Percentiles rank a stretch among this genome's conserved stretches.
These are phyloP conservation scores for Sporisorium exsertum DNA, from an alignment of 1,284 basidiomycete species.

Conservation along the genomic window DNA sequence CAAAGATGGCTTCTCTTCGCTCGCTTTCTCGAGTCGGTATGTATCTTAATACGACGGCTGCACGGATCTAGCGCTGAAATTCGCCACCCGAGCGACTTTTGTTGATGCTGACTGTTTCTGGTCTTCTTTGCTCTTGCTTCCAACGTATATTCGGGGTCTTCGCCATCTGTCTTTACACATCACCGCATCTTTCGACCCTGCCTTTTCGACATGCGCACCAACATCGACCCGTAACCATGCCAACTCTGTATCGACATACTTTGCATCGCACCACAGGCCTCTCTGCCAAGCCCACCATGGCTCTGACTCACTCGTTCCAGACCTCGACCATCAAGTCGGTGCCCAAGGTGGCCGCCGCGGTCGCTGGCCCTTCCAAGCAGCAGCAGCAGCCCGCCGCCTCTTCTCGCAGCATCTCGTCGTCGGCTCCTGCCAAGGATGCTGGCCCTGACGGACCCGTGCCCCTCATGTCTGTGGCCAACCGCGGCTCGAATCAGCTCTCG, in stretches of 20 bases:
- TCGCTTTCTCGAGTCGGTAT: slow-evolving; percentile 48
- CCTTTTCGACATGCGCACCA: neutral
- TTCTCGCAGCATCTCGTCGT: slow-evolving; percentile 42
- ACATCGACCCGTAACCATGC: neutral
- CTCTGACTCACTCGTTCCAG: slow-evolving; percentile 45
- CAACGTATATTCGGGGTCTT: neutral
- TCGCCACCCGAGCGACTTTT: slow-evolving; percentile 4
- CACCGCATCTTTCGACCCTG: neutral
- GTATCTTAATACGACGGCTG: slow-evolving; percentile 11
- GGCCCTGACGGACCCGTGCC: slow-evolving; percentile 63
- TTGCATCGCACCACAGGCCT: slow-evolving; percentile 30
- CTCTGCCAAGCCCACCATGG: slow-evolving; percentile 39
- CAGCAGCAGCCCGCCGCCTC: slow-evolving; percentile 13
- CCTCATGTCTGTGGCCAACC: slow-evolving; percentile 65
- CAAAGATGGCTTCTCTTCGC: slow-evolving; percentile 48
- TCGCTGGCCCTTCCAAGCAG: slow-evolving; percentile 29
- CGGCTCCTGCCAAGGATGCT: slow-evolving; percentile 33
- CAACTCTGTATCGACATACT: neutral
- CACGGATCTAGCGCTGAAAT: neutral
- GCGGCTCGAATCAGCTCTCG: slow-evolving; percentile 71
- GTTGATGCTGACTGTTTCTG: neutral
- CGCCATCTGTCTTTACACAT: neutral
- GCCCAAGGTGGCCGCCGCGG: slow-evolving; percentile 30
- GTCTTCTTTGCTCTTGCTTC: neutral
- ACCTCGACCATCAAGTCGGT: slow-evolving; percentile 45